Percentiles rank a stretch among this genome's conserved stretches.
Evolutionary conservation across 805 yeast species (phyloP).

Genomic region (Teunomyces funiuensis): DNA sequence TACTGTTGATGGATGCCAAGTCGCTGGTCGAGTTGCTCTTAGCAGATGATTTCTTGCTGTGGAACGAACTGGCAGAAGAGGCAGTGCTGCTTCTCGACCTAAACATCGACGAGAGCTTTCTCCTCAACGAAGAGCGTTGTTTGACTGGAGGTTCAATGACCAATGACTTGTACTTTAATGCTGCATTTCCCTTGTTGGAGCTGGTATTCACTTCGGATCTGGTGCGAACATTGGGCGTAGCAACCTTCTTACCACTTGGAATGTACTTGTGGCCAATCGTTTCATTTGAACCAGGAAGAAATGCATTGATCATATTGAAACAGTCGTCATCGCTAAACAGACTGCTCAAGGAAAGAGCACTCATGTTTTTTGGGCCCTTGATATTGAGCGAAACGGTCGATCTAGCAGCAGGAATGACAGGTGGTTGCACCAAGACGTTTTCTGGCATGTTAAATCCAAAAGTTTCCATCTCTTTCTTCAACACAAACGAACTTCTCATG

Average conservation of each 20-base stretch:
- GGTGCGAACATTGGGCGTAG: background rate
- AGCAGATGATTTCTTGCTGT: slow-evolving; percentile 3
- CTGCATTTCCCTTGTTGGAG: slow-evolving; percentile 12
- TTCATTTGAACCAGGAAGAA: slow-evolving; percentile 8
- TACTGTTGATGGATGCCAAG: slow-evolving; percentile 18
- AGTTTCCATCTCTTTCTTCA: slow-evolving; percentile 40
- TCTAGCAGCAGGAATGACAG: slow-evolving; percentile 20
- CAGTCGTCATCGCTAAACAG: slow-evolving; percentile 20
- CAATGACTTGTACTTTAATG: slow-evolving; percentile 13
- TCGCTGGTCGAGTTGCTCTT: slow-evolving; percentile 11
- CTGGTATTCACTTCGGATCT: slow-evolving; percentile 5
- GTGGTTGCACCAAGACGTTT: slow-evolving; percentile 24
- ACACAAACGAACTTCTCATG: slow-evolving; percentile 43
- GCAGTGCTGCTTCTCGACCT: slow-evolving; percentile 7
- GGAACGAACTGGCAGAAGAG: slow-evolving; percentile 1
- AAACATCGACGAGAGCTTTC: slow-evolving; percentile 14
- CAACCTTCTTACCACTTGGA: slow-evolving; percentile 3
- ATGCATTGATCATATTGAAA: slow-evolving; percentile 25
- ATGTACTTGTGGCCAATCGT: slow-evolving; percentile 3
- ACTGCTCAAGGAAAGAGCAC: slow-evolving; percentile 7
- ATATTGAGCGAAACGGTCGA: background rate
- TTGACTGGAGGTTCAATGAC: slow-evolving; percentile 10
- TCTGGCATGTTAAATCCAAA: slow-evolving; percentile 33
- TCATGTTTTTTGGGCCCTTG: background rate
- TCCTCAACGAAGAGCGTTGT: slow-evolving; percentile 17